A percentile compares a stretch with the other conserved stretches of the same genome.
These are phyloP conservation scores for Aspergillus texensis DNA, from an alignment of 2,329 filamentous ascomycete species.

Conservation along the genomic window DNA sequence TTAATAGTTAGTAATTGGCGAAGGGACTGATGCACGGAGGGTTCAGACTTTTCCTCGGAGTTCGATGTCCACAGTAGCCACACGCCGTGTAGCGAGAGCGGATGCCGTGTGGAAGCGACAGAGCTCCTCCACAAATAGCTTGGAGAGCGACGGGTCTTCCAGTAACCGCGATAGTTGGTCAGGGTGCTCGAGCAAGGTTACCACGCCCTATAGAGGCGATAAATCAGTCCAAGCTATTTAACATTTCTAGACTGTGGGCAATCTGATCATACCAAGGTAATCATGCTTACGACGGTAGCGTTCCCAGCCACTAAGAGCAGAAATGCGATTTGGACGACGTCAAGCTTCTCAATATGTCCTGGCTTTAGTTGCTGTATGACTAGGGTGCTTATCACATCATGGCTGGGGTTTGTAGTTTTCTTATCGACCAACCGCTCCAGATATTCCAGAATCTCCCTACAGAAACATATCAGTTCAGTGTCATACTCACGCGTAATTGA, in stretches of 20 bases:
- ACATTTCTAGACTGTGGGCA: neutral
- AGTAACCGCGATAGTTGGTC: neutral
- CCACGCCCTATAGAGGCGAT: neutral
- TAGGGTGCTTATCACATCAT: neutral
- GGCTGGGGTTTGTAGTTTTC: neutral
- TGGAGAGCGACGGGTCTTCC: neutral
- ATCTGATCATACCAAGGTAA: neutral
- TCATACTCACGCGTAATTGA: neutral
- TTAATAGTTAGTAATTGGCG: neutral
- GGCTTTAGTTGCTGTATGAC: neutral
- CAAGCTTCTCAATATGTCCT: neutral
- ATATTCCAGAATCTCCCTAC: neutral
- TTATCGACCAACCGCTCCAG: neutral
- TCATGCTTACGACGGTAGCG: neutral
- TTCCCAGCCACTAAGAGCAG: neutral
- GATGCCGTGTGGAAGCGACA: neutral
- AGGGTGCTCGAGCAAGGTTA: neutral
- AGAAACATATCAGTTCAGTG: neutral
- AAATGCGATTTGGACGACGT: neutral
- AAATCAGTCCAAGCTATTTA: neutral
- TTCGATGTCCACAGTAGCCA: neutral
- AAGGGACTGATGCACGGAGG: neutral
- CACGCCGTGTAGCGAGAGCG: neutral
- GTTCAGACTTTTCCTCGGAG: neutral
- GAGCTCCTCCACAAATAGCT: neutral